Percentiles rank a stretch among this genome's conserved stretches.
phyloP scores from a whole-genome alignment of 2,329 filamentous ascomycete genomes.

The Hymenoscyphus occultus region DNA sequence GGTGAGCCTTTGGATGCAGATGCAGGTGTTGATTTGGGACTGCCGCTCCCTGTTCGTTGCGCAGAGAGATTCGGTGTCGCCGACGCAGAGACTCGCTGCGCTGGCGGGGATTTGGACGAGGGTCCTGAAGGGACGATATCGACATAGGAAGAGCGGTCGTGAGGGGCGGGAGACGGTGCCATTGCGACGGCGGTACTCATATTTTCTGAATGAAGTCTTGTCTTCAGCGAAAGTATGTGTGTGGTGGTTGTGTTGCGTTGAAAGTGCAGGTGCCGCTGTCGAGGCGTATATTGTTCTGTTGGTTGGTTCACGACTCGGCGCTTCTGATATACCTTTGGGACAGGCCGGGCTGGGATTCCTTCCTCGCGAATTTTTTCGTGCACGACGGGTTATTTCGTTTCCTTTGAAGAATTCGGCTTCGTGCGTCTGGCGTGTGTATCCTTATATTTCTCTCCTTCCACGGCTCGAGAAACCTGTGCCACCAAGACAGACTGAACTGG shows the following conservation, averaged over 20 bases:
- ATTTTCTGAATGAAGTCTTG: slow-evolving; percentile 20
- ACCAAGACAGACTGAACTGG: slow-evolving; percentile 31
- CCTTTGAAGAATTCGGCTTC: slow-evolving; percentile 17
- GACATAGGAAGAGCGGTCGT: slow-evolving; percentile 58
- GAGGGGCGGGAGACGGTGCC: slow-evolving; percentile 65
- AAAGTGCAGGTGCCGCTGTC: not conserved
- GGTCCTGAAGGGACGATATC: slow-evolving; percentile 43
- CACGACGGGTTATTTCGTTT: slow-evolving; percentile 15
- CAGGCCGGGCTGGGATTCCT: slow-evolving; percentile 10
- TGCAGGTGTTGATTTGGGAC: slow-evolving; percentile 46
- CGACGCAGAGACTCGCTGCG: slow-evolving; percentile 34
- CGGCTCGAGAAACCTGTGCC: slow-evolving; percentile 31
- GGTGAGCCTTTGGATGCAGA: slow-evolving; percentile 53
- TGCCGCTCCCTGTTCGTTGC: slow-evolving; percentile 52
- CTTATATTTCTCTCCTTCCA: slow-evolving; percentile 22
- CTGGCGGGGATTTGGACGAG: slow-evolving; percentile 33
- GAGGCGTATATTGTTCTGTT: slow-evolving; percentile 9
- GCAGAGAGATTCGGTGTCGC: slow-evolving; percentile 44
- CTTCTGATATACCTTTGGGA: slow-evolving; percentile 15
- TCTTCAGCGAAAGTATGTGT: slow-evolving; percentile 1
- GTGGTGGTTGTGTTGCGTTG: slow-evolving; percentile 12
- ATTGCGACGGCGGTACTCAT: slow-evolving; percentile 69
- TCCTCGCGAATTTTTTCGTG: slow-evolving; percentile 13
- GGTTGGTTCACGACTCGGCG: slow-evolving; percentile 2
- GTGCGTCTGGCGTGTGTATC: slow-evolving; percentile 27